Conservation (phyloP, 208 protist genomes). For the Angomonas ambiguus region DNA sequence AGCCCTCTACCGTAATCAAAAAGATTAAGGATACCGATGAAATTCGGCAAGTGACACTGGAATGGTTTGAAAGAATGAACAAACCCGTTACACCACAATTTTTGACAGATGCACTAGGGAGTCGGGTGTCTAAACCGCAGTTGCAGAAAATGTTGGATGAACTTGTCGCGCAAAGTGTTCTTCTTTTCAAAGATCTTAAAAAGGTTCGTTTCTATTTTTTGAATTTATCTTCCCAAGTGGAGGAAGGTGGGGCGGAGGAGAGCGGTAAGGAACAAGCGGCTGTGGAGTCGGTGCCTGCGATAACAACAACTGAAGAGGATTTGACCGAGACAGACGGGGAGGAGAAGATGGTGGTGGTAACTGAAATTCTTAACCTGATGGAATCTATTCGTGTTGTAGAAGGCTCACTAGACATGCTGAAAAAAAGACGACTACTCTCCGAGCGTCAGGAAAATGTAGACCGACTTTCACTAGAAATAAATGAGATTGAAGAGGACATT, state of each 20-base stretch:
- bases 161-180: slow-evolving; percentile 34
- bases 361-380: slow-evolving; percentile 1
- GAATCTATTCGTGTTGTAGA: slow-evolving; percentile 7
- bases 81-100: slow-evolving; percentile 76
- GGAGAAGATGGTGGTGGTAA: slow-evolving; percentile 7
- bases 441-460: background rate
- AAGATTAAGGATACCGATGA: slow-evolving; percentile 48
- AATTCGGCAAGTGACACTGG: slow-evolving; percentile 35
- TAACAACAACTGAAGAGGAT: background rate
- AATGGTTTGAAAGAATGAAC: slow-evolving; percentile 84
- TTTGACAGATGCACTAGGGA: slow-evolving; percentile 82
- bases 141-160: slow-evolving; percentile 70
- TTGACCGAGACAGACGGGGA: slow-evolving; percentile 1
- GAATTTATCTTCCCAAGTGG: background rate
- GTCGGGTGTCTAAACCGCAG: slow-evolving; percentile 64
- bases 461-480: background rate
- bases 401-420: slow-evolving; percentile 4
- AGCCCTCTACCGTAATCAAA: slow-evolving; percentile 20
- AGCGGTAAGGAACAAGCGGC: background rate
- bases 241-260: background rate
- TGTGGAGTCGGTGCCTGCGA: background rate
- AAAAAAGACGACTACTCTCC: background rate
- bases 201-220: slow-evolving; percentile 77
- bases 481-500: background rate
- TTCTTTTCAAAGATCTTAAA: slow-evolving; percentile 77